These are phyloP conservation scores for Coemansia sp. DNA, from an alignment of 192 early-diverging fungal species.

Conservation along the genomic window DNA sequence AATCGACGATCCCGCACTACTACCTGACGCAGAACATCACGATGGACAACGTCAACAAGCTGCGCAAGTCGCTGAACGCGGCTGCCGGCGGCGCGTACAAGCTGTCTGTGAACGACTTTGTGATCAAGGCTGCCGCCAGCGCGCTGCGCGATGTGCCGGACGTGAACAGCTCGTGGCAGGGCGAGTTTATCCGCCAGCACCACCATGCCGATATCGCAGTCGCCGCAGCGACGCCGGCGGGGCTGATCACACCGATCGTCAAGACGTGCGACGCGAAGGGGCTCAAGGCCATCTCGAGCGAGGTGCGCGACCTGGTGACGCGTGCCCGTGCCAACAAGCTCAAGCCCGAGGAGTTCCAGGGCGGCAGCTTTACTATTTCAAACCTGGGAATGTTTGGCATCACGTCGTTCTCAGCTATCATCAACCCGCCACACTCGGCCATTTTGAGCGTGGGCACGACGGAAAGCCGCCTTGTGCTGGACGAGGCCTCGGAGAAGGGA, in stretches of 20 bases:
- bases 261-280: constrained; percentile 80
- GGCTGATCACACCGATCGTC: constrained; percentile 96
- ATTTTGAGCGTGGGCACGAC: constrained; percentile 82
- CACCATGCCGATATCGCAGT: constrained; percentile 90
- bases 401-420: constrained; percentile 94
- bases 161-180: constrained; percentile 79
- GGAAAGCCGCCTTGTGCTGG: constrained; percentile 72
- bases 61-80: constrained; percentile 88
- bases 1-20: constrained; percentile 73
- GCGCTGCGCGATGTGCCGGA: constrained; percentile 90
- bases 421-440: constrained; percentile 92
- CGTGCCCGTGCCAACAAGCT: constrained; percentile 88
- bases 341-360: constrained; percentile 95
- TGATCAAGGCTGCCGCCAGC: constrained; percentile 91
- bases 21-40: constrained; percentile 81
- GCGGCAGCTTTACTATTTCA: constrained; percentile 96
- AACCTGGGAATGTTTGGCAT: constrained; percentile 98
- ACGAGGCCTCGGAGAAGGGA: constrained; percentile 59
- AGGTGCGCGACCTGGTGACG: constrained; percentile 79
- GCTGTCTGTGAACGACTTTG: constrained; percentile 97
- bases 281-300: constrained; percentile 78
- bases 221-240: constrained; percentile 91
- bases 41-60: constrained; percentile 83
- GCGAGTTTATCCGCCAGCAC: constrained; percentile 90
- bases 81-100: constrained; percentile 87